These are phyloP conservation scores for Zygotorulaspora danielsina DNA, from an alignment of 805 yeast species.

Conservation along the genomic window DNA sequence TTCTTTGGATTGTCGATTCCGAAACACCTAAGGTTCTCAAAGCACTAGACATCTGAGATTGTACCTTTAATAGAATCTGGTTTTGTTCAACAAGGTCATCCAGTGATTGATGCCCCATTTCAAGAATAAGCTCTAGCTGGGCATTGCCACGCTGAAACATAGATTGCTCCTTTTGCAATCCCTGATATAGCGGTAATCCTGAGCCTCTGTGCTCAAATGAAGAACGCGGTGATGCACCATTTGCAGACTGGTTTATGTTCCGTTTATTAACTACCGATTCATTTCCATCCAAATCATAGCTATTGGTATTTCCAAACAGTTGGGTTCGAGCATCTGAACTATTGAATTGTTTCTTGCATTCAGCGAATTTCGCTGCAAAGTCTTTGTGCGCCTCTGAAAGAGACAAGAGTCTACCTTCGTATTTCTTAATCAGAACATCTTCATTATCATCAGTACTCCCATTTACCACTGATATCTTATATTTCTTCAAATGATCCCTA, in stretches of 20 bases:
- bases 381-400: constrained; percentile 43
- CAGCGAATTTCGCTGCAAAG: constrained; percentile 33
- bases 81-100: constrained; percentile 86
- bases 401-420: constrained; percentile 54
- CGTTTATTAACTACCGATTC: constrained; percentile 31
- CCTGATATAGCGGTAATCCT: constrained; percentile 47
- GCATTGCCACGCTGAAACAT: constrained; percentile 64
- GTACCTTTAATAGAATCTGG: constrained; percentile 59
- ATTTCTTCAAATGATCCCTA: constrained; percentile 46
- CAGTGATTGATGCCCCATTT: constrained; percentile 80
- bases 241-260: constrained; percentile 20
- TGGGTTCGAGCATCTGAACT: constrained; percentile 26
- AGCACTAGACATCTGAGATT: constrained; percentile 56
- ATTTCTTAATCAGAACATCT: constrained; percentile 39
- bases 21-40: constrained; percentile 84
- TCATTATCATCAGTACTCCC: constrained; percentile 13
- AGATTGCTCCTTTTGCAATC: constrained; percentile 63
- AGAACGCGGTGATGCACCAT: constrained; percentile 37
- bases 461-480: constrained; percentile 45
- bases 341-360: constrained; percentile 31
- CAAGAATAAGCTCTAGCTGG: constrained; percentile 84
- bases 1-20: constrained; percentile 70
- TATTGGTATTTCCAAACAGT: constrained; percentile 20
- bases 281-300: constrained; percentile 25
- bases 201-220: constrained; percentile 32